These are phyloP conservation scores for Kluyveromyces sp. DNA, from an alignment of 1,139 yeast genomes.

Conservation along the genomic window DNA sequence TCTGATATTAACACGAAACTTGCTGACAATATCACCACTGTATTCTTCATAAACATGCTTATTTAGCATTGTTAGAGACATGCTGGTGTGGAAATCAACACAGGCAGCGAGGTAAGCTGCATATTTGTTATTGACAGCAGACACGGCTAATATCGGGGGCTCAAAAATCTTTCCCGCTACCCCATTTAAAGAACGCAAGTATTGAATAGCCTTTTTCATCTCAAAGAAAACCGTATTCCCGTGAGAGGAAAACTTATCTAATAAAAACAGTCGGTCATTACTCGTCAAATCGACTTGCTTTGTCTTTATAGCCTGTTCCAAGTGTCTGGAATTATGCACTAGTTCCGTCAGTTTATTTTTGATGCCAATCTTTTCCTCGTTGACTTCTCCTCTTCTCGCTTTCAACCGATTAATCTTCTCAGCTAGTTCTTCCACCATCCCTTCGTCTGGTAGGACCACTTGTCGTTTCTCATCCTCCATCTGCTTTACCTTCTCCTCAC, in stretches of 20 bases:
- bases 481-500: slow-evolving; percentile 23
- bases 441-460: slow-evolving; percentile 19
- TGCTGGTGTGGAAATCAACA: slow-evolving; percentile 46
- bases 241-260: slow-evolving; percentile 35
- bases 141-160: slow-evolving; percentile 70
- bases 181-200: slow-evolving; percentile 34
- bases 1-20: slow-evolving; percentile 40
- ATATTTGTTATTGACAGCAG: slow-evolving; percentile 42
- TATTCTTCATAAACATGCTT: slow-evolving; percentile 42
- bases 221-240: slow-evolving; percentile 28
- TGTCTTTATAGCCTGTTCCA: slow-evolving; percentile 34
- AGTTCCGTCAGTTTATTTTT: slow-evolving; percentile 19
- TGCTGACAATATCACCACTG: slow-evolving; percentile 37
- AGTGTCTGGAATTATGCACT: slow-evolving; percentile 11
- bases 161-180: slow-evolving; percentile 47
- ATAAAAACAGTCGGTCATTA: slow-evolving; percentile 2
- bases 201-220: slow-evolving; percentile 36
- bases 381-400: slow-evolving; percentile 1
- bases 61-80: slow-evolving; percentile 46
- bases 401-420: slow-evolving; percentile 15
- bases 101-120: slow-evolving; percentile 55
- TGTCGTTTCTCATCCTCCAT: slow-evolving; percentile 20
- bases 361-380: slow-evolving; percentile 13
- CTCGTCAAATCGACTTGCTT: neutral
- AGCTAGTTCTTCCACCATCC: slow-evolving; percentile 18